These are phyloP conservation scores for Catunica adiposa DNA, from an alignment of 2,329 filamentous ascomycete species.

Conservation along the genomic window DNA sequence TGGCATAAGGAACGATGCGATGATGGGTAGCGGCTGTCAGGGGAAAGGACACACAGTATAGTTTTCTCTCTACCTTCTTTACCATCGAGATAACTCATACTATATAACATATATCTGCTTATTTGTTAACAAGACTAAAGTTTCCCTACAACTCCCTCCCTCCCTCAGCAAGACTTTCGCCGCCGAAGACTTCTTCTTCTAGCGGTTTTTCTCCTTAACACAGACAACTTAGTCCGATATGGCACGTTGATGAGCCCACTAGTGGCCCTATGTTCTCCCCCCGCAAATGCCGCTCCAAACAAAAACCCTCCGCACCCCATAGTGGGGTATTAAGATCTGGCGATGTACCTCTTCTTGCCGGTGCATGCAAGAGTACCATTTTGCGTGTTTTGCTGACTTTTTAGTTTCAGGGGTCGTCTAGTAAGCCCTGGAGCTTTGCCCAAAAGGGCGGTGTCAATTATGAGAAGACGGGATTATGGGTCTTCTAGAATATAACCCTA, in stretches of 20 bases:
- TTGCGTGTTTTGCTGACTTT: neutral
- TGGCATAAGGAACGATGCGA: neutral
- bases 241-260: too few relatives aligned
- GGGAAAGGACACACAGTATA: neutral
- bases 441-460: neutral
- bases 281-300: too few relatives aligned
- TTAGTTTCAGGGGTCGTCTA: slow-evolving; percentile 9
- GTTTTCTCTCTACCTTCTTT: too few relatives aligned
- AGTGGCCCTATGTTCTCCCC: too few relatives aligned
- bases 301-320: neutral
- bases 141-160: too few relatives aligned
- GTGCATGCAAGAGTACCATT: neutral
- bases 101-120: too few relatives aligned
- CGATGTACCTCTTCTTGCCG: neutral
- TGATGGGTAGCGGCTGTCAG: neutral
- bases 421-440: neutral
- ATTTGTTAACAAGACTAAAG: neutral
- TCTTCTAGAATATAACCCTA: neutral
- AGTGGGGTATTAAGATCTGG: neutral
- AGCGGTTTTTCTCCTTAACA: too few relatives aligned
- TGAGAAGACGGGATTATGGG: neutral
- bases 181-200: too few relatives aligned
- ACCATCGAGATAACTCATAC: too few relatives aligned
- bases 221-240: too few relatives aligned
- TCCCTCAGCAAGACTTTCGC: too few relatives aligned